Evolutionary conservation across 2,329 filamentous ascomycete genomes (phyloP).

Genomic region (Alternaria sp.): DNA sequence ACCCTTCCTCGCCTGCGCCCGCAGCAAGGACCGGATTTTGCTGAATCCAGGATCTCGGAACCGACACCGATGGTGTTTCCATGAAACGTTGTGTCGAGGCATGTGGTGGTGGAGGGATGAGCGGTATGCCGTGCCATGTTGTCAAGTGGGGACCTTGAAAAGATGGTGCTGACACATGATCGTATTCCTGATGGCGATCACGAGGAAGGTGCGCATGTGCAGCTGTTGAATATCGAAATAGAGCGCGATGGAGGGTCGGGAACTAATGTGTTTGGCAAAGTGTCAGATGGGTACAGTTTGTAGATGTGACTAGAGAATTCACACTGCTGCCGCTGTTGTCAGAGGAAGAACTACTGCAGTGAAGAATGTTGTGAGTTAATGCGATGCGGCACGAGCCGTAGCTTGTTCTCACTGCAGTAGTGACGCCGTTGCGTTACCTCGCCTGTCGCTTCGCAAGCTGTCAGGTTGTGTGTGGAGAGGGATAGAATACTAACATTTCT

Average conservation of each 20-base stretch:
- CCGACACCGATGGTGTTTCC: constrained; percentile 6
- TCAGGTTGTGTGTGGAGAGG: not conserved
- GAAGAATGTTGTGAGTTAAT: constrained; percentile 7
- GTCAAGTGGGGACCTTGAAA: not conserved
- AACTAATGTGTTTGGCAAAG: constrained; percentile 15
- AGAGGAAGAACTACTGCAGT: constrained; percentile 9
- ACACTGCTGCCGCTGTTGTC: constrained; percentile 5
- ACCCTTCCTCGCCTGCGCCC: not conserved
- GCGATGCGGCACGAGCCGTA: constrained; percentile 22
- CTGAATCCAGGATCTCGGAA: constrained; percentile 6
- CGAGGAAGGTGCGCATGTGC: constrained; percentile 2
- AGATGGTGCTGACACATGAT: constrained; percentile 1
- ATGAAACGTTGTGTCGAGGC: not conserved
- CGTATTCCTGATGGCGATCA: not conserved
- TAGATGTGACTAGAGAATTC: constrained; percentile 17
- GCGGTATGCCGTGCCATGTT: constrained; percentile 3
- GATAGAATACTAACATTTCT: not conserved
- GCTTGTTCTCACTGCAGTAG: constrained; percentile 9
- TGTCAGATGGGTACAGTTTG: constrained; percentile 18
- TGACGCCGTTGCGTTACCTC: not conserved
- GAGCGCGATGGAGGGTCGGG: constrained; percentile 15
- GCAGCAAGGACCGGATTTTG: not conserved
- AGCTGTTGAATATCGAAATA: constrained; percentile 12
- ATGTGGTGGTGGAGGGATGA: not conserved
- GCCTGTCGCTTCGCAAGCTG: not conserved